phyloP scores from a whole-genome alignment of 2,329 filamentous ascomycete species.

The Penicillium expansum region DNA sequence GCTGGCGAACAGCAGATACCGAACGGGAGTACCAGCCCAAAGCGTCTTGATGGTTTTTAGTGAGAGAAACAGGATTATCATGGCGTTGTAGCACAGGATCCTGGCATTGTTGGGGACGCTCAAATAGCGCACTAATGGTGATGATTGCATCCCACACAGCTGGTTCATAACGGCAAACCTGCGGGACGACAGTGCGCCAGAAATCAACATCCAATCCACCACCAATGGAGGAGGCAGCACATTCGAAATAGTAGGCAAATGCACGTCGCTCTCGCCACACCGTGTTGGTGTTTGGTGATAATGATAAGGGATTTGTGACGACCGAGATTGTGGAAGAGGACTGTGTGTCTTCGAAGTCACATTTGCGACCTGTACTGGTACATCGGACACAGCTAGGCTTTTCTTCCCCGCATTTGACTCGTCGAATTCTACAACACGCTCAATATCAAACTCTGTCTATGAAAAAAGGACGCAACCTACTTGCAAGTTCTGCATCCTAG shows the following conservation, averaged over 20 bases:
- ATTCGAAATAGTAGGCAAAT: slow-evolving; percentile 40
- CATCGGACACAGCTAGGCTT: slow-evolving; percentile 34
- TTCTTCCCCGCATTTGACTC: slow-evolving; percentile 37
- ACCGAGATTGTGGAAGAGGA: neutral
- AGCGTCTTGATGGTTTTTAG: slow-evolving; percentile 26
- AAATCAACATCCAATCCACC: slow-evolving; percentile 37
- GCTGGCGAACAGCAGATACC: slow-evolving; percentile 25
- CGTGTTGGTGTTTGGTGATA: slow-evolving; percentile 25
- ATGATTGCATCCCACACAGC: slow-evolving; percentile 42
- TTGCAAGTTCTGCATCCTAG: slow-evolving; percentile 36
- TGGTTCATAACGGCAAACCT: slow-evolving; percentile 35
- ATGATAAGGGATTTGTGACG: slow-evolving; percentile 14
- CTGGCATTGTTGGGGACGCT: slow-evolving; percentile 23
- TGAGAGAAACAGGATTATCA: neutral
- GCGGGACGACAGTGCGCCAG: slow-evolving; percentile 37
- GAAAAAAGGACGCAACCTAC: slow-evolving; percentile 15
- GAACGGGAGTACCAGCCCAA: slow-evolving; percentile 34
- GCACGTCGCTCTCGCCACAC: slow-evolving; percentile 37
- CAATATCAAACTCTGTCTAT: neutral
- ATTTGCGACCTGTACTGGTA: slow-evolving; percentile 31
- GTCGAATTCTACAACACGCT: slow-evolving; percentile 25
- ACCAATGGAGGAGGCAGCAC: slow-evolving; percentile 30
- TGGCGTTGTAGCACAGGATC: slow-evolving; percentile 7
- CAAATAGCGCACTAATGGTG: slow-evolving; percentile 37
- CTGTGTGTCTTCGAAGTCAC: slow-evolving; percentile 28